phyloP scores from a whole-genome alignment of 495 filamentous ascomycete species.

The Penicillium silybi region DNA sequence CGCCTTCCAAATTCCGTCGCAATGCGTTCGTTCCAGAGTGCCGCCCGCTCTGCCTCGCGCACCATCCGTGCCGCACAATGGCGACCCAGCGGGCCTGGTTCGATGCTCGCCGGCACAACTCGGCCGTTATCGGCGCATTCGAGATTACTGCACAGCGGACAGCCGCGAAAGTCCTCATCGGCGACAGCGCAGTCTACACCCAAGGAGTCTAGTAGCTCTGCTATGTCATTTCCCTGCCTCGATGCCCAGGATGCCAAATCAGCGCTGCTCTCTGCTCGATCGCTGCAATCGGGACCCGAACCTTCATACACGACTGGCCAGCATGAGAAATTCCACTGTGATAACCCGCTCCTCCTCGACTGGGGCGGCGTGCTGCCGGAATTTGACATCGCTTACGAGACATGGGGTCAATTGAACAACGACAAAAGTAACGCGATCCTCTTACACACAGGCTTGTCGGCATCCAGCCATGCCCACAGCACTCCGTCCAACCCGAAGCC shows the following conservation, averaged over 20 bases:
- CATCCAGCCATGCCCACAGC: conserved; percentile 92
- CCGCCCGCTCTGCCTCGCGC: conserved; percentile 23
- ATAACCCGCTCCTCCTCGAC: conserved; percentile 76
- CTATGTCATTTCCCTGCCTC: conserved; percentile 92
- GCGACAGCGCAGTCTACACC: conserved; percentile 17
- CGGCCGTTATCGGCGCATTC: conserved; percentile 21
- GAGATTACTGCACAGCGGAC: conserved; percentile 21
- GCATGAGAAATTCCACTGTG: conserved; percentile 69
- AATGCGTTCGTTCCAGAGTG: conserved; percentile 28
- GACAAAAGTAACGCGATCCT: conserved; percentile 88
- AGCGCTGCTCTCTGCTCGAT: conserved; percentile 68
- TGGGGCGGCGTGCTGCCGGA: conserved; percentile 87
- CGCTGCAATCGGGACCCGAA: conserved; percentile 76
- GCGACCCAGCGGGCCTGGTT: conserved; percentile 11
- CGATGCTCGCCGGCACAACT: conserved; percentile 13
- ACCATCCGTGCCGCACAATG: conserved; percentile 12
- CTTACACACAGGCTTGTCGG: conserved; percentile 89
- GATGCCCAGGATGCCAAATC: conserved; percentile 84
- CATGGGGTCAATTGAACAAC: conserved; percentile 81
- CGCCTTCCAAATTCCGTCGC: neutral
- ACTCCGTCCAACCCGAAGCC: conserved; percentile 79
- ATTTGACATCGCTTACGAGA: conserved; percentile 89
- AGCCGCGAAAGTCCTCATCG: conserved; percentile 28
- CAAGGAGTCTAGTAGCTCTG: conserved; percentile 70
- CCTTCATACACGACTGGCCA: conserved; percentile 88